These are phyloP conservation scores for Globisporangium nodosum DNA, from an alignment of 352 stramenopile genomes.

Conservation along the genomic window DNA sequence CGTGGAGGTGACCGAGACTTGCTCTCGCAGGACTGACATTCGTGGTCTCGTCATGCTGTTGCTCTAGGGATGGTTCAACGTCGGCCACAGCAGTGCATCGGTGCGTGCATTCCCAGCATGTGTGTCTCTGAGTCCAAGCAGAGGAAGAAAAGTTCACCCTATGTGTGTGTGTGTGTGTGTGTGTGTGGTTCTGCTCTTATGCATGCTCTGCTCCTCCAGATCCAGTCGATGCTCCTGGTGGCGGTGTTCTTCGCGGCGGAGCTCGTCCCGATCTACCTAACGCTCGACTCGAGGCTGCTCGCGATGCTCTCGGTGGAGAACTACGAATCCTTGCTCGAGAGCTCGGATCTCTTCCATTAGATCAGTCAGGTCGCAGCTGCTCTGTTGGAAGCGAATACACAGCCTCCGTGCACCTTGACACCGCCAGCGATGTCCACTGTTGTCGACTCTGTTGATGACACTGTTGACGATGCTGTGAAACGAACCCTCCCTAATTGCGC, in stretches of 20 bases:
- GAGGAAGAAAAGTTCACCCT: neutral
- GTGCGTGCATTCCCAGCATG: conserved; percentile 20
- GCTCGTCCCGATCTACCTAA: conserved; percentile 76
- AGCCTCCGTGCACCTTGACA: neutral
- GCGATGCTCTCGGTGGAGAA: conserved; percentile 80
- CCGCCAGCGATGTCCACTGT: too few species aligned
- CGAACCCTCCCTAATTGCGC: neutral
- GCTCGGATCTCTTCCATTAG: conserved; percentile 46
- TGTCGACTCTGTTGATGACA: too few species aligned
- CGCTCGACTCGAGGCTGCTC: conserved; percentile 63
- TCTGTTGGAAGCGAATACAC: neutral
- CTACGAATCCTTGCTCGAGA: conserved; percentile 68
- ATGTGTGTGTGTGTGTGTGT: neutral
- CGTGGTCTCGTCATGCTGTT: neutral
- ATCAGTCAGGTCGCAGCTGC: neutral
- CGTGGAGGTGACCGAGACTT: neutral
- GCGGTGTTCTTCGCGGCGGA: conserved; percentile 75
- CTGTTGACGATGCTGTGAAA: neutral
- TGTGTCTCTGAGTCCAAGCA: neutral
- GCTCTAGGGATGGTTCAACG: conserved; percentile 80
- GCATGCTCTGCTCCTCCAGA: conserved; percentile 18
- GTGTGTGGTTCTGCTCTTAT: neutral
- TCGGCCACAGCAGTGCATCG: conserved; percentile 56
- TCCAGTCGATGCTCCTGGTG: conserved; percentile 80
- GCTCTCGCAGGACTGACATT: neutral